Evolutionary conservation across 495 filamentous ascomycete genomes (phyloP).

Genomic region (Sabuloglossum arenarium): DNA sequence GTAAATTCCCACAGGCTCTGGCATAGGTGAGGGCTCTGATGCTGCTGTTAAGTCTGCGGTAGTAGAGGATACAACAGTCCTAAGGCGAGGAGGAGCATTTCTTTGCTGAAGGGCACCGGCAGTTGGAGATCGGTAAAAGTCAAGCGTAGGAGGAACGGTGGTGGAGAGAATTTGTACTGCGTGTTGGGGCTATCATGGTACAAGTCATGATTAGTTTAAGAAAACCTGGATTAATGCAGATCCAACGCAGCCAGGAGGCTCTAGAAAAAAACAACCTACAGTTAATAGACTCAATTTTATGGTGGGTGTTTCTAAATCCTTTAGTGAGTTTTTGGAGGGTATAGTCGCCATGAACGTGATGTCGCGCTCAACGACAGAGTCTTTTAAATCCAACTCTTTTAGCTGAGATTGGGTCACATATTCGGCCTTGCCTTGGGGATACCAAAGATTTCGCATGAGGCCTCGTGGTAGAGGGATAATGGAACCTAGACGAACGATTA

Average conservation of each 20-base stretch:
- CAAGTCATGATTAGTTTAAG: constrained; percentile 2
- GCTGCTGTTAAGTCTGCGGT: constrained; percentile 11
- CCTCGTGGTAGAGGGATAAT: constrained; percentile 31
- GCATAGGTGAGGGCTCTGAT: constrained; percentile 10
- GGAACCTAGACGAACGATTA: constrained; percentile 21
- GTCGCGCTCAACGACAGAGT: constrained; percentile 26
- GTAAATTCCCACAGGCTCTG: constrained; percentile 21
- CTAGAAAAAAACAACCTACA: background rate
- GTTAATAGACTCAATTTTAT: background rate
- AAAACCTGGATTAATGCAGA: background rate
- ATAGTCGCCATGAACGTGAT: constrained; percentile 16
- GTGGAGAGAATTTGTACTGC: constrained; percentile 25
- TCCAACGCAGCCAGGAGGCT: constrained; percentile 13
- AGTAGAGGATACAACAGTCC: constrained; percentile 10
- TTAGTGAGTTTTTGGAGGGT: background rate
- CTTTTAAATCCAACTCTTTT: constrained; percentile 21
- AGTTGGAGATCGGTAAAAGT: constrained; percentile 32
- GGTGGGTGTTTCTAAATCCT: background rate
- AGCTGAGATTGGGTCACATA: constrained; percentile 27
- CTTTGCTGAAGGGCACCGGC: constrained; percentile 9
- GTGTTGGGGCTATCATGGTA: constrained; percentile 21
- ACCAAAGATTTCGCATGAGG: constrained; percentile 34
- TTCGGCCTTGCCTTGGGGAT: constrained; percentile 28
- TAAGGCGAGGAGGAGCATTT: constrained; percentile 9
- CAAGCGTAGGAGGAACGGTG: constrained; percentile 25